Percentiles rank a stretch among this genome's conserved stretches.
phyloP scores from a whole-genome alignment of 208 protist species.

The Wallacemonas sp. region DNA sequence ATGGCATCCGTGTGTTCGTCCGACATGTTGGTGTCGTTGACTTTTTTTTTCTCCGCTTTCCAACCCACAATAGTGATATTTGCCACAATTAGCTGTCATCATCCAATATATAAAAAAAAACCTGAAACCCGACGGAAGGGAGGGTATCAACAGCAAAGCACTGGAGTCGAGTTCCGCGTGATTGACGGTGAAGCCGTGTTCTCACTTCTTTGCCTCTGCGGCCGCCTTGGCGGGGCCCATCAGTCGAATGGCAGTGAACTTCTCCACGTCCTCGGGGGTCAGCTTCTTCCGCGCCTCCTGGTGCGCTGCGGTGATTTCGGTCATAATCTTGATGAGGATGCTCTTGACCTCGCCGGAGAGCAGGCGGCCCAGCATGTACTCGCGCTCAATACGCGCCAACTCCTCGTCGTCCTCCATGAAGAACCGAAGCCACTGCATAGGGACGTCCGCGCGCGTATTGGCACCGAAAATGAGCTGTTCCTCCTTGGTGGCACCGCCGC shows the following conservation, averaged over 20 bases:
- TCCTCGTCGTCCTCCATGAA: slow-evolving; percentile 98
- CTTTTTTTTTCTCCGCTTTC: too few relatives aligned
- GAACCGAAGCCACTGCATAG: slow-evolving; percentile 98
- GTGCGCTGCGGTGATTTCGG: slow-evolving; percentile 84
- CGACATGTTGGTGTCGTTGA: too few relatives aligned
- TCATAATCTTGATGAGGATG: slow-evolving; percentile 91
- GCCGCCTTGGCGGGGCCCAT: slow-evolving; percentile 71
- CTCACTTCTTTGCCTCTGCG: slow-evolving; percentile 18
- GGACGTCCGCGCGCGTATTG: slow-evolving; percentile 95
- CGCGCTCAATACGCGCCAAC: slow-evolving; percentile 76
- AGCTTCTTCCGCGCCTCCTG: slow-evolving; percentile 89
- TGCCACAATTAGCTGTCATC: too few relatives aligned
- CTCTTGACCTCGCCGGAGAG: slow-evolving; percentile 98
- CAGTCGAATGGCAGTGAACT: slow-evolving; percentile 60
- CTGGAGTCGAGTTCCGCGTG: too few relatives aligned
- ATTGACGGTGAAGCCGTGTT: neutral
- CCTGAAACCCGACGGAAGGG: too few relatives aligned
- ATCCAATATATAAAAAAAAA: too few relatives aligned
- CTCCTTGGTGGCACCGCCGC: slow-evolving; percentile 96
- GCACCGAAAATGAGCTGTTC: slow-evolving; percentile 96
- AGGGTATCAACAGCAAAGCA: too few relatives aligned
- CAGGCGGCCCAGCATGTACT: slow-evolving; percentile 96
- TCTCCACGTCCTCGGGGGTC: slow-evolving; percentile 88
- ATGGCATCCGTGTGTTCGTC: too few relatives aligned
- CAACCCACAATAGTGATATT: too few relatives aligned